Evolutionary conservation across 1,284 basidiomycete genomes (phyloP), one percentile per base, ranked within the genome.

Genomic region (Pyrrhoderma noxium): DNA sequence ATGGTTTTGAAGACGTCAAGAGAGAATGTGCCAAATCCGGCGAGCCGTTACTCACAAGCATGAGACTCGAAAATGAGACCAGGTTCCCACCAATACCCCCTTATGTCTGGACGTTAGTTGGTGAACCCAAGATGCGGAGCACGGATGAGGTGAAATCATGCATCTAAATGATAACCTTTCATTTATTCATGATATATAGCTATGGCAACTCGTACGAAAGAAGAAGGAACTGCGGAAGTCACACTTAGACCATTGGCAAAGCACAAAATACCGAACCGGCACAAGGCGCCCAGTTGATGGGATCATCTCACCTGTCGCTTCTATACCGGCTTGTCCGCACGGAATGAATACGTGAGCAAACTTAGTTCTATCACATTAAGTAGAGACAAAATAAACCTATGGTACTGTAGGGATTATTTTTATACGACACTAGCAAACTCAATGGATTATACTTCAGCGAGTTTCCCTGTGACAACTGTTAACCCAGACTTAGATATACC

Each of bases 1-100:
- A 72, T 51, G 71, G 70, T 18, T 70, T 68, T 21, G 66, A 73
- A 31, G 72, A 74, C 52, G 71, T 70, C 56, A 61, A 60, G 1
- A 59, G 58, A 5, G 63, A 70, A 51, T 71, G 69, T 44, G 68
- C 62, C 8, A 62, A 64, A 36, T 69, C 71, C 11, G 71, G 70
- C 1, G 72, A 74, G 56, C 72, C 72, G 4, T 59, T 73, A 3
- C 70, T 73, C 36, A 57, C 57, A 37, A 67, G 65, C 3, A 74
- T 73, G 71, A 60, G 61, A 11, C 70, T 69, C 7, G 50, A 61
- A 31, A 64, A 59, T 51, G 64, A 58, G 16, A 65, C 65, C 56
- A 61, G 59, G 45, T 63, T 53, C 43, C 63, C 54, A 45, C 60
- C 61, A 2, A 62, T 63, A 18, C 59, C 64, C 38, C 67, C 68